Percentiles rank a stretch among this genome's conserved stretches.
Conservation (phyloP, 2,329 filamentous ascomycete genomes). For the Colletotrichum australisinense region DNA sequence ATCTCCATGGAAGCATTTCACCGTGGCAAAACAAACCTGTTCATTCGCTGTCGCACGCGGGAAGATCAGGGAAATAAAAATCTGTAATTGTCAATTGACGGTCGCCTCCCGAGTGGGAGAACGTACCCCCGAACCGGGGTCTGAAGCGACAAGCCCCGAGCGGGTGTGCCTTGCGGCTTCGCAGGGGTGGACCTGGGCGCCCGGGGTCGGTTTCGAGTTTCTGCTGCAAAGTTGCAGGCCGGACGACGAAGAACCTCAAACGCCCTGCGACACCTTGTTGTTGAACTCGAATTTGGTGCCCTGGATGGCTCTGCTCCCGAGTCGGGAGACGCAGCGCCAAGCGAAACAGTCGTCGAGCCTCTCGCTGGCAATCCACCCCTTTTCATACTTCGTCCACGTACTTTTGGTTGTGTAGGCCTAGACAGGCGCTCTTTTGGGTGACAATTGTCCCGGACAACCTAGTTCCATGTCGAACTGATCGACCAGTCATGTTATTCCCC, state of each 20-base stretch:
- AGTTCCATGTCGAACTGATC: neutral
- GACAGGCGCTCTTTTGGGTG: neutral
- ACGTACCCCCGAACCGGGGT: constrained; percentile 3
- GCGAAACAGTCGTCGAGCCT: constrained; percentile 26
- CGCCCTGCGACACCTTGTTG: constrained; percentile 30
- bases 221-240: neutral
- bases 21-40: neutral
- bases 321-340: constrained; percentile 15
- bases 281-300: neutral
- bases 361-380: neutral
- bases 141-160: constrained; percentile 3
- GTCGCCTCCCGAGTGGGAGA: neutral
- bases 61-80: neutral
- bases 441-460: neutral
- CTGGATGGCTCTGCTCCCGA: constrained; percentile 22
- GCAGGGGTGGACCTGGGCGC: constrained; percentile 21
- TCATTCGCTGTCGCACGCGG: neutral
- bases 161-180: neutral
- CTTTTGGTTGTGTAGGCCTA: neutral
- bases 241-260: constrained; percentile 25
- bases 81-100: neutral
- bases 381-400: neutral
- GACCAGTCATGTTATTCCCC: neutral
- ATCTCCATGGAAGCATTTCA: neutral
- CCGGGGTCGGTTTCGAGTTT: constrained; percentile 23